Base-by-base conservation (phyloP, 108 stramenopile species). In the Schizochytrium sp. region DNA sequence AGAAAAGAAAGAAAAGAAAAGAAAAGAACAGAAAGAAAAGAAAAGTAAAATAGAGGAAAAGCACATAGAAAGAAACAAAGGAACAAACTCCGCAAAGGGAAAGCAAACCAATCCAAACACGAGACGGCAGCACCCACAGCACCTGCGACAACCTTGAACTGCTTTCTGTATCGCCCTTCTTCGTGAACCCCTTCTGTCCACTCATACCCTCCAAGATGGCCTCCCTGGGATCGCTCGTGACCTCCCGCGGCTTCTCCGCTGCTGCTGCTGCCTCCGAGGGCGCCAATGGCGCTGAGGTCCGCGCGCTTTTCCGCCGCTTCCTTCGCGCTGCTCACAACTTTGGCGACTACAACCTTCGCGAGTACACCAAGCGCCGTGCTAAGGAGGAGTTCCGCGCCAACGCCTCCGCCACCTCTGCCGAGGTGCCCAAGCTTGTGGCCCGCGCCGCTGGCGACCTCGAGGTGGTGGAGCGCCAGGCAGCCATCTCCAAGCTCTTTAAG, bases 401-500 rank as follows among this genome's bases (percentile, higher is more conserved):
- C 76, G 53, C 47, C 17, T 10, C 49, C n/a, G 76, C 76, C 12
- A 7, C 50, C 76, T 5, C 15, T n/a, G 47, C 28, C 5, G 15
- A 83, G 76, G 5, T 83, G 50, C 5, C 76, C 50, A 55, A 17
- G 53, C 76, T 83, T 53, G 5, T 83, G 45, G 47, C 50, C 28
- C 47, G 53, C 50, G 76, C 28, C 12, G 50, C 2, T 38, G 28
- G 55, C 47, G 76, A 83, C 50, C 76, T 83, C 76, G 76, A 49
- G 53, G 76, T 83, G 28, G 40, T 83, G 10, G 76, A 83, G 76
- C 47, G 53, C 53, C 76, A 83, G 50, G 76, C 76, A 5, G 5
- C 50, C 53, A 83, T 83, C 76, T 55, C 47, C 76, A 83, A 83
- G 76, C 76, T 83, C 76, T 55, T 83, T 38, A 83, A 49, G 53